A percentile compares a stretch with the other conserved stretches of the same genome.
These are phyloP conservation scores for Euphorbia corollata DNA, from an alignment of 441 rosid genomes.

Conservation along the genomic window DNA sequence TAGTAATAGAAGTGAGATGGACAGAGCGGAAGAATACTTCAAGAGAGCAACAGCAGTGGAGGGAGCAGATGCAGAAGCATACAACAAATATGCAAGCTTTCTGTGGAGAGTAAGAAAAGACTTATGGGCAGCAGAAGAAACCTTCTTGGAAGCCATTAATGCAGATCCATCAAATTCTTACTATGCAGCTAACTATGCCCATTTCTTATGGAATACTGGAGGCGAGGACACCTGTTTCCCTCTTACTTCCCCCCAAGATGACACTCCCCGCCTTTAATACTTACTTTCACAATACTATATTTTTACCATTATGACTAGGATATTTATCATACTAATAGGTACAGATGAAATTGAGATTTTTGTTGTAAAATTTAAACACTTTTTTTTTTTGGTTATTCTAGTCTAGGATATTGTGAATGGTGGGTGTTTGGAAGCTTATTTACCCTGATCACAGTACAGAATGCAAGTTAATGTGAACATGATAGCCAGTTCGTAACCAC, in stretches of 20 bases:
- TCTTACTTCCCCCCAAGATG: conserved; percentile 36
- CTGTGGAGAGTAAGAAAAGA: conserved; percentile 66
- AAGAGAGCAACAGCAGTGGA: conserved; percentile 54
- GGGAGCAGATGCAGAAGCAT: conserved; percentile 64
- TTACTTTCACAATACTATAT: neutral
- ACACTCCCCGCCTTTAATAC: no score
- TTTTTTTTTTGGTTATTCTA: no score
- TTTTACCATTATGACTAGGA: no score
- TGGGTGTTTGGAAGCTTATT: neutral
- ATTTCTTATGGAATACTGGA: conserved; percentile 87
- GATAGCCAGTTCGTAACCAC: no score
- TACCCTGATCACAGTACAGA: neutral
- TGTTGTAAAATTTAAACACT: neutral
- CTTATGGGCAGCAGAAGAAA: conserved; percentile 83
- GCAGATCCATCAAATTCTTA: conserved; percentile 60
- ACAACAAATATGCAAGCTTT: conserved; percentile 65
- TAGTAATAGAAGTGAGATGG: neutral
- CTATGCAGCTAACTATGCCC: conserved; percentile 65
- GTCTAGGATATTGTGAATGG: neutral
- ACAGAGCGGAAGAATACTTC: conserved; percentile 78
- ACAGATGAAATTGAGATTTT: neutral
- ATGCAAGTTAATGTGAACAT: neutral
- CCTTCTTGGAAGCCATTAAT: conserved; percentile 66
- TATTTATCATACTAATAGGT: neutral
- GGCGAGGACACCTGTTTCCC: conserved; percentile 92